These are phyloP conservation scores for Phytomonas sp. DNA, from an alignment of 208 protist genomes.

Conservation along the genomic window DNA sequence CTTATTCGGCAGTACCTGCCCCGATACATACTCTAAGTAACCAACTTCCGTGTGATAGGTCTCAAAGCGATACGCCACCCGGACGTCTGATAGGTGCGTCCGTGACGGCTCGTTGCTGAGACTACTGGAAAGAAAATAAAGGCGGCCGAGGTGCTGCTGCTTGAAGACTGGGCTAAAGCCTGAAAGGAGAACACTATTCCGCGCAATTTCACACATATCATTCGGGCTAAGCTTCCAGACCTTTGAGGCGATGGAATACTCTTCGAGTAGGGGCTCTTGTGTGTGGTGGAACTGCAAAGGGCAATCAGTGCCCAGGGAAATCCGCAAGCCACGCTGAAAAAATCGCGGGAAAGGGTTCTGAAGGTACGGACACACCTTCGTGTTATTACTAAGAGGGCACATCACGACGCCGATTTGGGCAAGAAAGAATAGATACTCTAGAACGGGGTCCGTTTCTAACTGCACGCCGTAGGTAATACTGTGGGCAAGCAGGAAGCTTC, in stretches of 20 bases:
- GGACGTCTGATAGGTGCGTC: slow-evolving; percentile 83
- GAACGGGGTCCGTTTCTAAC: slow-evolving; percentile 78
- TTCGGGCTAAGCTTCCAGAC: slow-evolving; percentile 88
- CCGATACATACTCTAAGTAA: slow-evolving; percentile 74
- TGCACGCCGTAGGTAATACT: slow-evolving; percentile 96
- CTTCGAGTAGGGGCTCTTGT: slow-evolving; percentile 87
- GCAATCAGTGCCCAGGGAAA: slow-evolving; percentile 95
- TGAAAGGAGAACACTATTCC: slow-evolving; percentile 82
- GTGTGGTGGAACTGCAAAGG: slow-evolving; percentile 97
- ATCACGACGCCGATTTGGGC: slow-evolving; percentile 96
- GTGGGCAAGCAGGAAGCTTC: slow-evolving; percentile 91
- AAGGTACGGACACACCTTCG: slow-evolving; percentile 95
- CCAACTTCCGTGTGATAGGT: slow-evolving; percentile 85
- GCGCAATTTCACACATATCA: slow-evolving; percentile 90
- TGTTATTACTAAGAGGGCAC: slow-evolving; percentile 98
- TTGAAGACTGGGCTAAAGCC: slow-evolving; percentile 82
- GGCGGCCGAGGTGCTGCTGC: slow-evolving; percentile 70
- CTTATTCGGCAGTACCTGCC: slow-evolving; percentile 53
- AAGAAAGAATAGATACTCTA: slow-evolving; percentile 99
- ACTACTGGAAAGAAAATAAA: slow-evolving; percentile 85
- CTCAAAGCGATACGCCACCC: slow-evolving; percentile 87
- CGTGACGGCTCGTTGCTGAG: slow-evolving; percentile 70
- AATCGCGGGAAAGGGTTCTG: slow-evolving; percentile 94
- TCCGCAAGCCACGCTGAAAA: slow-evolving; percentile 93
- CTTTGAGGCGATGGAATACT: slow-evolving; percentile 91